These are phyloP conservation scores for Tricholoma sp. DNA, from an alignment of 768 basidiomycete genomes.

Conservation along the genomic window DNA sequence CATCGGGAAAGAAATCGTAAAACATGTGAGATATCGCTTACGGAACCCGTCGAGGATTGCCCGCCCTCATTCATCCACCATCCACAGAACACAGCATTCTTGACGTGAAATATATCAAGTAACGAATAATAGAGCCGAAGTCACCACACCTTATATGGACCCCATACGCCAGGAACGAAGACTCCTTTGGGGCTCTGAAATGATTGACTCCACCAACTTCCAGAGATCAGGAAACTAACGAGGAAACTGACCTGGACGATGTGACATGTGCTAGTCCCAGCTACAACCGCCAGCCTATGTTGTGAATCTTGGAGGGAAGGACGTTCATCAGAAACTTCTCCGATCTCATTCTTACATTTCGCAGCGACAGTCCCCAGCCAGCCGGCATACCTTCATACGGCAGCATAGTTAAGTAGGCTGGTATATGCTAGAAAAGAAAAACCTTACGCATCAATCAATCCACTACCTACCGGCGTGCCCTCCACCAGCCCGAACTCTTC, in stretches of 20 bases:
- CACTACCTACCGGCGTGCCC: slow-evolving; percentile 92
- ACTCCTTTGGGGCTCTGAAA: slow-evolving; percentile 70
- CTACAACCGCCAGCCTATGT: slow-evolving; percentile 84
- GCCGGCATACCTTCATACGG: slow-evolving; percentile 68
- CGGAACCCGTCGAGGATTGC: slow-evolving; percentile 97
- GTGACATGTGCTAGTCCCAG: slow-evolving; percentile 96
- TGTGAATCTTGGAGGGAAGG: slow-evolving; percentile 73
- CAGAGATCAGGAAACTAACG: not conserved
- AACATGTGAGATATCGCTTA: slow-evolving; percentile 19
- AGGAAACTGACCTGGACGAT: slow-evolving; percentile 64
- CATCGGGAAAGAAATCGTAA: not conserved
- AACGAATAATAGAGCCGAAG: not conserved
- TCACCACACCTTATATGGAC: slow-evolving; percentile 64
- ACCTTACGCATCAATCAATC: slow-evolving; percentile 87
- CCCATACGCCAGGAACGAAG: slow-evolving; percentile 92
- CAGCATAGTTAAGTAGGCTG: not conserved
- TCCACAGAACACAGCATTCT: slow-evolving; percentile 86
- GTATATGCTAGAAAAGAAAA: not conserved
- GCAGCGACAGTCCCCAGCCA: slow-evolving; percentile 97
- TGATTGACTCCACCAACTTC: not conserved
- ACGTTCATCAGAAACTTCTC: slow-evolving; percentile 40
- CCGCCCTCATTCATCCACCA: slow-evolving; percentile 99
- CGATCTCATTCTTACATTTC: slow-evolving; percentile 46
- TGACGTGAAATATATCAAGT: slow-evolving; percentile 1
- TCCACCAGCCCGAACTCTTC: slow-evolving; percentile 77